Evolutionary conservation across 129 eudicot genomes (phyloP).

Genomic region (Saposhnikovia divaricata): DNA sequence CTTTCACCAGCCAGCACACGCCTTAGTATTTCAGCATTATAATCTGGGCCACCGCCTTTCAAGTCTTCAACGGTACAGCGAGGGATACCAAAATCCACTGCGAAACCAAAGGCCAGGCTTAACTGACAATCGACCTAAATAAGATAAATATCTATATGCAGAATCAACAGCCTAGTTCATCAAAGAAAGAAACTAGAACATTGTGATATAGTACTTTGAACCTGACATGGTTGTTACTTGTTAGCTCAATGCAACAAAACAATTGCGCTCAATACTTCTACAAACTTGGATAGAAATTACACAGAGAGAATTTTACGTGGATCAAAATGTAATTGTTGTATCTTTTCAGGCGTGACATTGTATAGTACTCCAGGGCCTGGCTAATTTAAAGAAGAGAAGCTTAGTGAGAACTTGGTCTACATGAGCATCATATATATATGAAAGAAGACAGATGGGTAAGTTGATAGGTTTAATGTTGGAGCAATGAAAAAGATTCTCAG

Average conservation of each 20-base stretch:
- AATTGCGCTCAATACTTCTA: background rate
- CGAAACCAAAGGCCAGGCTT: background rate
- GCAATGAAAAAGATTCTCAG: background rate
- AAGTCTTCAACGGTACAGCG: constrained; percentile 66
- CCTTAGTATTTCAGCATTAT: constrained; percentile 56
- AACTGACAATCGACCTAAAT: background rate
- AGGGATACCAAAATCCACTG: constrained; percentile 90
- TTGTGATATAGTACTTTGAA: background rate
- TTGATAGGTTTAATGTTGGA: background rate
- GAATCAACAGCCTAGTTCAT: background rate
- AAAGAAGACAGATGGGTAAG: background rate
- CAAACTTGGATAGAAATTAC: background rate
- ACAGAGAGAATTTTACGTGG: constrained; percentile 43
- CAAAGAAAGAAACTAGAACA: background rate
- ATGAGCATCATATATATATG: background rate
- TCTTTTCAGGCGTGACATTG: constrained; percentile 61
- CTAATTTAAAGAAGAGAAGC: constrained; percentile 10
- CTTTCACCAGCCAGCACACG: constrained; percentile 53
- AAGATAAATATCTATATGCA: background rate
- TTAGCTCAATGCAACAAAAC: background rate
- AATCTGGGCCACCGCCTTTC: constrained; percentile 62
- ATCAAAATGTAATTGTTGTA: constrained; percentile 59
- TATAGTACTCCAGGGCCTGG: constrained; percentile 69
- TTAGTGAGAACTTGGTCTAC: background rate
- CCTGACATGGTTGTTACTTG: background rate